Evolutionary conservation across 257 asterid species (phyloP), one percentile per base, ranked within the genome.

Genomic region (Scutellaria galericulata): DNA sequence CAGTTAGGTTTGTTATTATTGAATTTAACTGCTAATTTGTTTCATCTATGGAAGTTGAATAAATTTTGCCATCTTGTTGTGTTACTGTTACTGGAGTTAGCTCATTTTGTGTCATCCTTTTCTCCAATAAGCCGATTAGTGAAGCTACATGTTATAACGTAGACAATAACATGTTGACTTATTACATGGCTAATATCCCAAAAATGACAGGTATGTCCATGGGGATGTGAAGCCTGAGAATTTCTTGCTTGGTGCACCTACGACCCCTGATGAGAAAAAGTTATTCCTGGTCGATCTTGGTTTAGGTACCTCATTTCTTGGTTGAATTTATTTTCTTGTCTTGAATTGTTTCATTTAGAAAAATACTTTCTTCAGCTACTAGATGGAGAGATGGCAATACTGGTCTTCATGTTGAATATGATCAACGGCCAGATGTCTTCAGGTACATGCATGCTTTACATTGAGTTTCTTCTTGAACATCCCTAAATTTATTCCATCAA

Each of bases 341-440:
- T 45, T 50, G 60, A 41, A 48, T 52, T 37, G 40, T 77, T 56
- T 71, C 2, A 2, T 48, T 60, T 35, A 24, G 46, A 58, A 74
- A 66, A 45, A 24, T 52, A 41, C 73, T 52, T 55, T 78, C 78
- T 44, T 68, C 88, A 89, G 96, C 98, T 78, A 79, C 93, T 45
- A 85, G 78, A 77, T 92, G 98, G 98, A 80, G 88, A 76, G 86
- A 86, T 77, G 59, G 72, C 35, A 74, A 68, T 48, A 73, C 84
- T 48, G 91, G 90, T 50, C 55, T 45, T 77, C 96, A 92, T 74
- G 91, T 92, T 64, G 91, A 83, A 31, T 89, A 92, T 85, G 96
- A 92, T 76, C 97, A 92, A 78, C 82, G 96, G 58, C 96, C 96
- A 18, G 97, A 89, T 78, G 86, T 85, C 76, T 92, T 89, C 85